These are phyloP conservation scores for Vitis vinifera DNA, from an alignment of 164 flowering plant genomes.

Conservation along the genomic window DNA sequence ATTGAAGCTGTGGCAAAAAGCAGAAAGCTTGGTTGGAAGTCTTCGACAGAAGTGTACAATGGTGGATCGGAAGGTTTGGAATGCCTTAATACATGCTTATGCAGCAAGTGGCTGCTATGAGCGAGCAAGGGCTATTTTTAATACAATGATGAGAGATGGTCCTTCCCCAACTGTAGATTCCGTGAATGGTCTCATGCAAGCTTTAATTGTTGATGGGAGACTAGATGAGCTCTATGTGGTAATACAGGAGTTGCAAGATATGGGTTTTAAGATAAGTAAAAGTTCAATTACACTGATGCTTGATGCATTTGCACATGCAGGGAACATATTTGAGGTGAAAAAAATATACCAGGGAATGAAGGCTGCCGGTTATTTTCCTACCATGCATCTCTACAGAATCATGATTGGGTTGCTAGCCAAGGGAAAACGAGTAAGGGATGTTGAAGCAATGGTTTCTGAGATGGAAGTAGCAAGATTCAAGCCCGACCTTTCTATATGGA, in stretches of 20 bases:
- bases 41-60: conserved; percentile 41
- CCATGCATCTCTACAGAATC: conserved; percentile 83
- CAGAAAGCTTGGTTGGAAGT: conserved; percentile 71
- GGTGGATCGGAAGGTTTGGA: conserved; percentile 81
- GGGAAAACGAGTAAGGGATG: conserved; percentile 84
- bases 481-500: conserved; percentile 80
- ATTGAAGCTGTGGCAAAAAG: conserved; percentile 66
- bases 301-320: conserved; percentile 81
- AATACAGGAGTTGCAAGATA: conserved; percentile 88
- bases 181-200: conserved; percentile 53
- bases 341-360: conserved; percentile 94
- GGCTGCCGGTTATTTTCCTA: conserved; percentile 93
- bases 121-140: conserved; percentile 87
- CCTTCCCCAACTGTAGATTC: conserved; percentile 86
- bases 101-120: conserved; percentile 88
- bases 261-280: conserved; percentile 92
- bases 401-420: conserved; percentile 68
- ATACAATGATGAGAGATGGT: conserved; percentile 90
- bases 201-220: conserved; percentile 39
- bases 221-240: conserved; percentile 85
- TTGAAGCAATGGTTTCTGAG: conserved; percentile 80
- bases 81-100: conserved; percentile 83
- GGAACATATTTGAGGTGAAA: conserved; percentile 87
- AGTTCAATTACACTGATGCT: conserved; percentile 88
- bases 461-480: conserved; percentile 90